phyloP scores from a whole-genome alignment of 2,329 filamentous ascomycete species.

The Exophiala phaeomuriformis region DNA sequence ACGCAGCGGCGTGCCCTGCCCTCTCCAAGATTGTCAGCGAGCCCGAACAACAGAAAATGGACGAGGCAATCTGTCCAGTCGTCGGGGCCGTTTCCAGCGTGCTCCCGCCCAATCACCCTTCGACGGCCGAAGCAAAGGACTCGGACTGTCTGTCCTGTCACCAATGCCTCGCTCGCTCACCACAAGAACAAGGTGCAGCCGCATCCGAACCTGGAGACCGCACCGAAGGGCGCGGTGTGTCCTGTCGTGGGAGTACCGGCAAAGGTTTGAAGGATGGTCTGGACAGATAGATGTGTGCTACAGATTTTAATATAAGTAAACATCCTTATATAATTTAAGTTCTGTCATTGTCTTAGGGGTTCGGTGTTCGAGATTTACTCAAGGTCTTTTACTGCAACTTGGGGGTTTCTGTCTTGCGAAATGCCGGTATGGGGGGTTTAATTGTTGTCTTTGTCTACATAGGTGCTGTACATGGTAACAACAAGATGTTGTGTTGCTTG shows the following conservation, averaged over 20 bases:
- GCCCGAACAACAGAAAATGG: slow-evolving; percentile 24
- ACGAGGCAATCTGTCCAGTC: slow-evolving; percentile 27
- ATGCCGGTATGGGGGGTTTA: no score
- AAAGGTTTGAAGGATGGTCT: background rate
- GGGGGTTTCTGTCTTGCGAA: no score
- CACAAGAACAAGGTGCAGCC: slow-evolving; percentile 22
- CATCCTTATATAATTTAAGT: no score
- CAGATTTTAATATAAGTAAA: no score
- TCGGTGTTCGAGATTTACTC: no score
- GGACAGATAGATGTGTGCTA: background rate
- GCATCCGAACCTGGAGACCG: slow-evolving; percentile 19
- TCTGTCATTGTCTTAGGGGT: no score
- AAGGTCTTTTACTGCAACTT: no score
- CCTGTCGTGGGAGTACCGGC: slow-evolving; percentile 19
- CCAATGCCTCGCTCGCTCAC: slow-evolving; percentile 23
- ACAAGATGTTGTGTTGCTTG: no score
- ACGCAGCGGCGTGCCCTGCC: slow-evolving; percentile 24
- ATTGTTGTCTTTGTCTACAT: no score
- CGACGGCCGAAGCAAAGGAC: slow-evolving; percentile 18
- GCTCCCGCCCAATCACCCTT: slow-evolving; percentile 25
- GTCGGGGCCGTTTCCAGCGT: slow-evolving; percentile 25
- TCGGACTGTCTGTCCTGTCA: slow-evolving; percentile 25
- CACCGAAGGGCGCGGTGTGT: slow-evolving; percentile 21
- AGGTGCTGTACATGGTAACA: no score
- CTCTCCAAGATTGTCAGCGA: slow-evolving; percentile 23